Percentiles rank a stretch among this genome's conserved stretches.
phyloP scores from a whole-genome alignment of 164 flowering plant genomes.

The Magnolia changhungtana region DNA sequence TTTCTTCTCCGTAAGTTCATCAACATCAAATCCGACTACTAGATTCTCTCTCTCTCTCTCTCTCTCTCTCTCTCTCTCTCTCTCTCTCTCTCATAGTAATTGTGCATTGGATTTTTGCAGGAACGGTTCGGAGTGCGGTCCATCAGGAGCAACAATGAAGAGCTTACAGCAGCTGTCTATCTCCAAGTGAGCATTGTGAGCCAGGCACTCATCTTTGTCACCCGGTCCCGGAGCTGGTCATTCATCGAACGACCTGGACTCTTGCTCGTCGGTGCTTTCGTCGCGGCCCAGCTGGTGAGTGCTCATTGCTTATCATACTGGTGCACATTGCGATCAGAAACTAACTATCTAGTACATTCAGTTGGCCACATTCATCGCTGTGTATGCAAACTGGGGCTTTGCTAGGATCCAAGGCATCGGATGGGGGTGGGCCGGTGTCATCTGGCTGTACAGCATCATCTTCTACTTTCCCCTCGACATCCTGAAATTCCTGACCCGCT shows the following conservation, averaged over 20 bases:
- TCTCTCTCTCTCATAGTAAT: background rate
- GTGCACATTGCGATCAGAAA: too few species aligned
- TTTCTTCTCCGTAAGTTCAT: slow-evolving; percentile 57
- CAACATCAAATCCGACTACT: background rate
- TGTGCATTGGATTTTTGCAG: slow-evolving; percentile 24
- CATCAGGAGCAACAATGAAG: slow-evolving; percentile 29
- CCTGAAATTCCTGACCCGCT: slow-evolving; percentile 65
- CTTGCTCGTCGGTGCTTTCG: slow-evolving; percentile 65
- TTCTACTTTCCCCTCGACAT: slow-evolving; percentile 74
- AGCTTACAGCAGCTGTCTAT: slow-evolving; percentile 67
- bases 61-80: too few species aligned
- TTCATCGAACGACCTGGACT: slow-evolving; percentile 78
- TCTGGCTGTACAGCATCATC: slow-evolving; percentile 67
- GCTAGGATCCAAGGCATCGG: slow-evolving; percentile 65
- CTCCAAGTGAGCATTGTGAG: slow-evolving; percentile 90
- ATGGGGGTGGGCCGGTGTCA: slow-evolving; percentile 83
- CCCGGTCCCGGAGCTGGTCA: slow-evolving; percentile 85
- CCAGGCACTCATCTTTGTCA: slow-evolving; percentile 89
- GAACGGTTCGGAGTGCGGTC: slow-evolving; percentile 44
- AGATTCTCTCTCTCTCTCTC: background rate
- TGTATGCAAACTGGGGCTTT: slow-evolving; percentile 58
- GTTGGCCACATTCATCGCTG: slow-evolving; percentile 68
- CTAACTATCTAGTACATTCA: slow-evolving; percentile 3
- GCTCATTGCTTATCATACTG: background rate
- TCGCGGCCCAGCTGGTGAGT: slow-evolving; percentile 68